These are phyloP conservation scores for Carex scoparia DNA, from an alignment of 176 grass and related monocot genomes.

Conservation along the genomic window DNA sequence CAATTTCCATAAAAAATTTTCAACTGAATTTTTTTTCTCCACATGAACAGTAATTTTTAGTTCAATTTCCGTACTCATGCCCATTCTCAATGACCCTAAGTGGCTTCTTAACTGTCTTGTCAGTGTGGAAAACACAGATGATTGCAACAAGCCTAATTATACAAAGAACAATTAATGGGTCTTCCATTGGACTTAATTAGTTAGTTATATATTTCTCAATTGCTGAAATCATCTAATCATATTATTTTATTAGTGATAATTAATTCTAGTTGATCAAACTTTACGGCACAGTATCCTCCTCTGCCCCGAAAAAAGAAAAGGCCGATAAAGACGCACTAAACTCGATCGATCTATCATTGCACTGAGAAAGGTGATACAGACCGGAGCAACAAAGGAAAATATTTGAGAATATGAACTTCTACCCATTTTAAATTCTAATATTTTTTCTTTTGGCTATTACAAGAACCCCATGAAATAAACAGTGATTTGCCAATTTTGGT, in stretches of 20 bases:
- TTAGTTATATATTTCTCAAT: neutral
- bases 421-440: no score
- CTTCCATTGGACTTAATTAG: neutral
- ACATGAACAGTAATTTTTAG: no score
- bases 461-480: no score
- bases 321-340: neutral
- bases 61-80: no score
- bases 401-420: neutral
- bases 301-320: neutral
- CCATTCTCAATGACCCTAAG: no score
- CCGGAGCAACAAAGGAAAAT: neutral
- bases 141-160: neutral
- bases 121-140: neutral
- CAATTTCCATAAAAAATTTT: no score
- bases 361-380: neutral
- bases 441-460: no score
- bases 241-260: neutral
- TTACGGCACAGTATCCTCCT: slow-evolving; percentile 6
- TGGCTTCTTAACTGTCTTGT: neutral
- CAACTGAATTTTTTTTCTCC: no score
- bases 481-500: neutral
- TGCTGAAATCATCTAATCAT: neutral
- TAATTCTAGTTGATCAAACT: neutral
- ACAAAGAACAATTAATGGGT: neutral
- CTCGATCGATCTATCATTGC: neutral